These are phyloP conservation scores for Colletotrichum siamense DNA, from an alignment of 2,329 filamentous ascomycete species.

Conservation along the genomic window DNA sequence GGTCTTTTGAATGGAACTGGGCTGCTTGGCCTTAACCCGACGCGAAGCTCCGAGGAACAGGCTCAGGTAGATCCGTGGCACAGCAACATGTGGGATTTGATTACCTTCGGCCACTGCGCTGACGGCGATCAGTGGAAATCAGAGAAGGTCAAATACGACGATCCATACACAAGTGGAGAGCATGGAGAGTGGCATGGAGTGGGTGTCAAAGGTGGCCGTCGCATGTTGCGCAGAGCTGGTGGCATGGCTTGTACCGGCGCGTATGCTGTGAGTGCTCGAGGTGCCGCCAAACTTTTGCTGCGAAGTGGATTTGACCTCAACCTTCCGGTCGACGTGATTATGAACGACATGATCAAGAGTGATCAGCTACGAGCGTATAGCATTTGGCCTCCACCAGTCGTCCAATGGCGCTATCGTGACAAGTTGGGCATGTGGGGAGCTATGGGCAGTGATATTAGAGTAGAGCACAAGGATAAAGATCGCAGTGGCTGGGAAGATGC, in stretches of 20 bases:
- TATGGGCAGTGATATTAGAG: constrained; percentile 27
- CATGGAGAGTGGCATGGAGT: constrained; percentile 22
- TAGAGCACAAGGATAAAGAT: constrained; percentile 19
- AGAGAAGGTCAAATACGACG: not conserved
- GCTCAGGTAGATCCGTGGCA: constrained; percentile 25
- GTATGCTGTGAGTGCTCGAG: constrained; percentile 30
- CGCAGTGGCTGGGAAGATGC: not conserved
- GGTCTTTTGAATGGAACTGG: not conserved
- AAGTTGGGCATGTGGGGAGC: constrained; percentile 28
- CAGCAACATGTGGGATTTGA: constrained; percentile 26
- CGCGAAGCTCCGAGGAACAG: not conserved
- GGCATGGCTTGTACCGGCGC: constrained; percentile 30
- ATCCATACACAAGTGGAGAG: not conserved
- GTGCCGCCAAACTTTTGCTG: constrained; percentile 32
- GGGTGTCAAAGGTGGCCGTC: constrained; percentile 23
- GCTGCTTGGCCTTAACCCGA: not conserved
- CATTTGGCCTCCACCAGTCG: constrained; percentile 28
- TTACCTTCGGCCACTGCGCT: constrained; percentile 28
- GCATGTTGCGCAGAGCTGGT: constrained; percentile 27
- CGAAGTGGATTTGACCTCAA: constrained; percentile 27
- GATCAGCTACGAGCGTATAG: constrained; percentile 28
- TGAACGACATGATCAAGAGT: constrained; percentile 24
- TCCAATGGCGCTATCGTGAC: constrained; percentile 29
- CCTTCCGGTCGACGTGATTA: constrained; percentile 30
- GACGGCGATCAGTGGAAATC: constrained; percentile 21